Conservation (phyloP, 345 rosid genomes). For the Physaria fendleri region DNA sequence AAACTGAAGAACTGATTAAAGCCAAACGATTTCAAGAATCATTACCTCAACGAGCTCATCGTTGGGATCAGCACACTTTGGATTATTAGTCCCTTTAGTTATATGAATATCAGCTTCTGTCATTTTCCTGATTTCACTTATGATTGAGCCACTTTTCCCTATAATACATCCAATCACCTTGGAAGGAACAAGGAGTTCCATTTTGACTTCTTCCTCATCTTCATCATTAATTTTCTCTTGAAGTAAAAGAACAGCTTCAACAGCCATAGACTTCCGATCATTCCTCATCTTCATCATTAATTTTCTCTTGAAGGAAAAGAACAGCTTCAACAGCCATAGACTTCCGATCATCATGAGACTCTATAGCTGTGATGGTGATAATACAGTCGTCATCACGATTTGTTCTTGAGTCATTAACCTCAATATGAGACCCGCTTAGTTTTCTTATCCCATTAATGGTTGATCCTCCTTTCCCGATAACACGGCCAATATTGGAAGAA, state of each 20-base stretch:
- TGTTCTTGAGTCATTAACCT: conserved; percentile 72
- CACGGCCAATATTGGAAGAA: conserved; percentile 83
- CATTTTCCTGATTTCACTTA: conserved; percentile 83
- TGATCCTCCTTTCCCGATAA: conserved; percentile 90
- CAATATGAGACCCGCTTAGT: conserved; percentile 75
- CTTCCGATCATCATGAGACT: conserved; percentile 88
- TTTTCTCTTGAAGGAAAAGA: conserved; percentile 78
- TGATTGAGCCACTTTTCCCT: conserved; percentile 87
- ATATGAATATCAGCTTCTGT: conserved; percentile 77
- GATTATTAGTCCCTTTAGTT: conserved; percentile 53
- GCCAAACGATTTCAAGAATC: neutral
- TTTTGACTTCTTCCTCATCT: conserved; percentile 48
- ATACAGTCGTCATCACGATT: conserved; percentile 66
- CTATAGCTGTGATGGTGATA: conserved; percentile 57
- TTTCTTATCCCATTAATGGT: conserved; percentile 90
- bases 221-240: conserved; percentile 86
- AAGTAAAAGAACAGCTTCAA: conserved; percentile 83
- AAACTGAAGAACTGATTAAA: neutral
- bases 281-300: conserved; percentile 70
- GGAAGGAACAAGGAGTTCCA: conserved; percentile 77
- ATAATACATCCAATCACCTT: conserved; percentile 91
- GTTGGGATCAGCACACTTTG: conserved; percentile 58
- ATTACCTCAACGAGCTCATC: conserved; percentile 90
- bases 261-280: conserved; percentile 95
- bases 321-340: conserved; percentile 95